Evolutionary conservation across 225 moss, liverwort and hornwort genomes (phyloP).

Genomic region (Ulota crispa): DNA sequence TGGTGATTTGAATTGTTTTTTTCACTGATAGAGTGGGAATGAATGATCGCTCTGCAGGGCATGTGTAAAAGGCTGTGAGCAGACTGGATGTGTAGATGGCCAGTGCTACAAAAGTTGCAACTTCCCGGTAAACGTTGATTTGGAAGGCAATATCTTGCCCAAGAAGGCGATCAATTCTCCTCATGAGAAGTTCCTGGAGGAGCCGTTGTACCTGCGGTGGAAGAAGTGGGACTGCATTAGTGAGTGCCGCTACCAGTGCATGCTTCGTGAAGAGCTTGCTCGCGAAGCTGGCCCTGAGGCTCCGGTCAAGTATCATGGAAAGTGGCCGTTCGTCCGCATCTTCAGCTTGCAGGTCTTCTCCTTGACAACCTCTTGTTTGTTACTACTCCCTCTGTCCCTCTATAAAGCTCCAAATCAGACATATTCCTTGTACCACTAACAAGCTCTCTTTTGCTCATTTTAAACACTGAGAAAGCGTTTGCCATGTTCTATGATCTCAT

Average conservation of each 20-base stretch:
- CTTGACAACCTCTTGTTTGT: neutral
- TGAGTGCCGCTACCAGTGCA: constrained; percentile 67
- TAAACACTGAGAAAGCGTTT: too few species aligned
- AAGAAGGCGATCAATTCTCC: constrained; percentile 45
- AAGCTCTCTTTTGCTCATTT: too few species aligned
- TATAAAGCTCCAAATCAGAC: too few species aligned
- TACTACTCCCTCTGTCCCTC: too few species aligned
- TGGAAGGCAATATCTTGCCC: constrained; percentile 50
- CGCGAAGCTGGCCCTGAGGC: constrained; percentile 33
- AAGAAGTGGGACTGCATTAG: constrained; percentile 70
- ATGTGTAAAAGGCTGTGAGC: constrained; percentile 54
- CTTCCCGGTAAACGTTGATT: constrained; percentile 46
- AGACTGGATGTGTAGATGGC: constrained; percentile 55
- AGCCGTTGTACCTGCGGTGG: constrained; percentile 61
- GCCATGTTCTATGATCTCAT: too few species aligned
- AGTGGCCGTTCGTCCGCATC: constrained; percentile 62
- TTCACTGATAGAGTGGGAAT: constrained; percentile 2
- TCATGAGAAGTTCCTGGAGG: constrained; percentile 58
- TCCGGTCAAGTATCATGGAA: constrained; percentile 64
- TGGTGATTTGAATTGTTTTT: neutral
- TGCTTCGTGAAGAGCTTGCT: constrained; percentile 51
- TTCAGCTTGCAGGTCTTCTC: constrained; percentile 58
- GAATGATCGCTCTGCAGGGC: constrained; percentile 30
- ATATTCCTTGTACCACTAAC: too few species aligned
- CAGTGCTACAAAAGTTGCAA: constrained; percentile 59